Evolutionary conservation across 1,284 basidiomycete genomes (phyloP).

Genomic region (Rhodotorula sp.): DNA sequence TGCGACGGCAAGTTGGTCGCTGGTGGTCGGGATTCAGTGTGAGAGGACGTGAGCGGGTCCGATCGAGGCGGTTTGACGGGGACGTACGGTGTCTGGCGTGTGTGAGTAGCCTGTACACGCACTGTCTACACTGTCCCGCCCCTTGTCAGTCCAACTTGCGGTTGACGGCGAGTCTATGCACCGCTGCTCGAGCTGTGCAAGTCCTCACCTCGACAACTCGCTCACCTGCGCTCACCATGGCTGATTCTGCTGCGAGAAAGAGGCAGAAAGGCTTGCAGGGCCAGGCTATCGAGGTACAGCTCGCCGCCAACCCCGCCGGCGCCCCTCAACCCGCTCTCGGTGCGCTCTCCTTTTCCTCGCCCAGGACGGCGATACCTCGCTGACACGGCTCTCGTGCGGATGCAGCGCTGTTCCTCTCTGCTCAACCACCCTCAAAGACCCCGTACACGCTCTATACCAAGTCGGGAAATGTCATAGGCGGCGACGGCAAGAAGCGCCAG

Average conservation of each 20-base stretch:
- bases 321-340: slow-evolving; percentile 24
- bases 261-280: slow-evolving; percentile 28
- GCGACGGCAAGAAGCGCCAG: neutral
- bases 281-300: slow-evolving; percentile 15
- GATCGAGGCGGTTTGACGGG: too few species aligned
- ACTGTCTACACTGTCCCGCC: too few species aligned
- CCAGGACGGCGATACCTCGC: neutral
- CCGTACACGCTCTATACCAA: slow-evolving; percentile 29
- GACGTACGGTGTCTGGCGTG: too few species aligned
- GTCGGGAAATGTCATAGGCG: neutral
- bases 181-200: too few species aligned
- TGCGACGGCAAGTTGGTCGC: neutral
- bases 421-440: slow-evolving; percentile 26
- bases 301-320: neutral
- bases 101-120: too few species aligned
- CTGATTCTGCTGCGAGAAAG: slow-evolving; percentile 12
- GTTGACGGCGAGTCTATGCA: too few species aligned
- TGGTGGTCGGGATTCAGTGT: neutral
- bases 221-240: slow-evolving; percentile 1
- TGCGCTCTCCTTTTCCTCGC: slow-evolving; percentile 1
- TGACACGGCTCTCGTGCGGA: neutral
- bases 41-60: neutral
- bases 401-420: slow-evolving; percentile 32
- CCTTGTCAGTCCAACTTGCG: too few species aligned
- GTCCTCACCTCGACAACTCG: too few species aligned